phyloP scores from a whole-genome alignment of 768 basidiomycete species.

The Rhodosporidiobolus sp. region DNA sequence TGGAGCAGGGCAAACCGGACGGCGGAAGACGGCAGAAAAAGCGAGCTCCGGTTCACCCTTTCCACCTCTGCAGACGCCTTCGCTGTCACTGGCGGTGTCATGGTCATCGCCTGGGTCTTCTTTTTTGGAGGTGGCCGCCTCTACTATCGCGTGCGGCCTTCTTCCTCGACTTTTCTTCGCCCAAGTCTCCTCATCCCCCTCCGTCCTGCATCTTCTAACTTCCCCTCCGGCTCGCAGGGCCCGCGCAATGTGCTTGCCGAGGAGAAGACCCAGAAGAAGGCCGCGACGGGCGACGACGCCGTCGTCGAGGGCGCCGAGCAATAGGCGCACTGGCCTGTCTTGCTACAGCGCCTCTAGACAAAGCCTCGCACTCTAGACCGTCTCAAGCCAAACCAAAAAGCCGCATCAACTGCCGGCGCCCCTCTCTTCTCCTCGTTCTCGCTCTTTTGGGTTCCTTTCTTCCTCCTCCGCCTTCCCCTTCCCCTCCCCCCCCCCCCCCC shows the following conservation, averaged over 20 bases:
- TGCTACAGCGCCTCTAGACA: no score
- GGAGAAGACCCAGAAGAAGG: conserved; percentile 10
- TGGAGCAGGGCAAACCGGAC: no score
- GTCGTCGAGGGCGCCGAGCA: not conserved
- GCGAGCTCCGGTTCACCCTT: not conserved
- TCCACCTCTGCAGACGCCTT: conserved; percentile 24
- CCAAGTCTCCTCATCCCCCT: conserved; percentile 2
- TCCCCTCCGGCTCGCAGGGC: not conserved
- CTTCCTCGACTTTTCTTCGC: no score
- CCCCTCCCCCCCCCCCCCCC: no score
- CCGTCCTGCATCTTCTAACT: not conserved
- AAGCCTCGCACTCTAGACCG: not conserved
- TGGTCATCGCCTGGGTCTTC: conserved; percentile 44
- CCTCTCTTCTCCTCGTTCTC: not conserved
- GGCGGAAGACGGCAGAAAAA: not conserved
- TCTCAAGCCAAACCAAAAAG: not conserved
- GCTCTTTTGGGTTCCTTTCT: not conserved
- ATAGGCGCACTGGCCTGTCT: not conserved
- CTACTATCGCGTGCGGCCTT: conserved; percentile 47
- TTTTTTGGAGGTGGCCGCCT: conserved; percentile 47
- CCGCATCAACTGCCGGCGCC: not conserved
- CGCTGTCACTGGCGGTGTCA: conserved; percentile 45
- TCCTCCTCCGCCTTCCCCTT: no score
- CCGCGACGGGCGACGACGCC: conserved; percentile 16
- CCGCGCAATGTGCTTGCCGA: conserved; percentile 26